phyloP scores from a whole-genome alignment of 352 stramenopile species.

The Peronospora destructor region DNA sequence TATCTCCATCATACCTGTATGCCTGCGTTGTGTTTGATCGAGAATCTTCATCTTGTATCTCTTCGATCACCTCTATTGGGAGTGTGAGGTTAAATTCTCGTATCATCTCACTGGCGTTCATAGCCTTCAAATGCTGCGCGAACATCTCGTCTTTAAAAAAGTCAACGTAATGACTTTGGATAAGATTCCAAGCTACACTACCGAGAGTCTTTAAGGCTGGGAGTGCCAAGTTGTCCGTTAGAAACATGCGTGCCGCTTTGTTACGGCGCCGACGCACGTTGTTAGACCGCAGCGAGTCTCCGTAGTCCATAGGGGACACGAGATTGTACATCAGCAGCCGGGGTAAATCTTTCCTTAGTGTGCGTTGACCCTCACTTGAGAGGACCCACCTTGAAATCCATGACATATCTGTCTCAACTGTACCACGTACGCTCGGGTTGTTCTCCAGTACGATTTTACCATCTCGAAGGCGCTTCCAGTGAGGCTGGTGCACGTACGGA shows the following conservation, averaged over 20 bases:
- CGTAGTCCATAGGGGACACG: slow-evolving; percentile 42
- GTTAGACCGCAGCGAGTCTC: slow-evolving; percentile 25
- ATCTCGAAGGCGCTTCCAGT: slow-evolving; percentile 36
- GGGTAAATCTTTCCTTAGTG: slow-evolving; percentile 27
- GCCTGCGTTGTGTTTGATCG: slow-evolving; percentile 27
- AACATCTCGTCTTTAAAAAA: slow-evolving; percentile 36
- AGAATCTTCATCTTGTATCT: slow-evolving; percentile 7
- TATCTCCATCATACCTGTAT: slow-evolving; percentile 27
- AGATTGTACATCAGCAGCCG: slow-evolving; percentile 42
- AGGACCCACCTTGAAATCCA: slow-evolving; percentile 33
- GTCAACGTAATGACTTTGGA: slow-evolving; percentile 34
- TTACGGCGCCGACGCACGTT: slow-evolving; percentile 32
- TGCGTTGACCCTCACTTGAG: slow-evolving; percentile 22
- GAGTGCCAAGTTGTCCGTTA: slow-evolving; percentile 33
- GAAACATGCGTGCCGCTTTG: slow-evolving; percentile 31
- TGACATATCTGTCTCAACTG: slow-evolving; percentile 22
- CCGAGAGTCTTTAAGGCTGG: slow-evolving; percentile 34
- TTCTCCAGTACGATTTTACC: slow-evolving; percentile 34
- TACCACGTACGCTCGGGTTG: slow-evolving; percentile 13
- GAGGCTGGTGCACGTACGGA: slow-evolving; percentile 33
- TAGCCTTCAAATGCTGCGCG: slow-evolving; percentile 22
- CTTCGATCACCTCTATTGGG: slow-evolving; percentile 15
- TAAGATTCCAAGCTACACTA: slow-evolving; percentile 21
- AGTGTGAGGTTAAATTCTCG: slow-evolving; percentile 30
- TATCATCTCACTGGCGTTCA: slow-evolving; percentile 38